Evolutionary conservation across 148 eudicot species (phyloP).

Genomic region (Mesembryanthemum crystallinum): DNA sequence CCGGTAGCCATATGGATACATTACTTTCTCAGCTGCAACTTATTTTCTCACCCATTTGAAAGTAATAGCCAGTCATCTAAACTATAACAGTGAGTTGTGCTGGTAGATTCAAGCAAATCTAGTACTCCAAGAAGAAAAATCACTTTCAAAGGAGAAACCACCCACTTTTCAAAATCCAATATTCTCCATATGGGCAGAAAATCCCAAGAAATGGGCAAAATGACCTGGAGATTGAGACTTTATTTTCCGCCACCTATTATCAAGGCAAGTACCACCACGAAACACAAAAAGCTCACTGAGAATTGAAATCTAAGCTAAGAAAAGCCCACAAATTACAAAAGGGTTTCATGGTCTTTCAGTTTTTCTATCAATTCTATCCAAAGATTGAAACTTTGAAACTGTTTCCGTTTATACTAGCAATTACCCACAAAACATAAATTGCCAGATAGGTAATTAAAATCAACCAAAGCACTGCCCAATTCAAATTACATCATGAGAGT

Average conservation of each 20-base stretch:
- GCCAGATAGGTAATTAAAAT: background rate
- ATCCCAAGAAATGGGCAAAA: background rate
- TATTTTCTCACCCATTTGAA: slow-evolving; percentile 1
- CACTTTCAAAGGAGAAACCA: slow-evolving; percentile 14
- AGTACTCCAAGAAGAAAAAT: background rate
- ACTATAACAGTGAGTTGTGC: background rate
- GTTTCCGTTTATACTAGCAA: slow-evolving; percentile 1
- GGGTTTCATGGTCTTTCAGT: background rate
- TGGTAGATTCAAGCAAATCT: background rate
- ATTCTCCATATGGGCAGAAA: background rate
- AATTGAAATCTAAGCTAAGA: background rate
- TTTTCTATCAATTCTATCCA: background rate
- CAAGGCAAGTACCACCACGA: background rate
- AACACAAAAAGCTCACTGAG: background rate
- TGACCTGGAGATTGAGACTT: background rate
- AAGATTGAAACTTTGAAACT: slow-evolving; percentile 8
- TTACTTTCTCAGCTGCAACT: background rate
- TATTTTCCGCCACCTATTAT: background rate
- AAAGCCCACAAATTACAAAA: slow-evolving; percentile 6
- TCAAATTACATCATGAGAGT: background rate
- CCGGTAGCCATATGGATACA: background rate
- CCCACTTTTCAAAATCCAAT: background rate
- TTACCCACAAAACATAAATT: slow-evolving; percentile 7
- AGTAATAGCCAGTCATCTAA: background rate
- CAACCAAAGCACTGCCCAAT: background rate